Percentiles rank a stretch among this genome's conserved stretches.
phyloP scores from a whole-genome alignment of 768 basidiomycete genomes.

The Amanita pseudoporphyria region DNA sequence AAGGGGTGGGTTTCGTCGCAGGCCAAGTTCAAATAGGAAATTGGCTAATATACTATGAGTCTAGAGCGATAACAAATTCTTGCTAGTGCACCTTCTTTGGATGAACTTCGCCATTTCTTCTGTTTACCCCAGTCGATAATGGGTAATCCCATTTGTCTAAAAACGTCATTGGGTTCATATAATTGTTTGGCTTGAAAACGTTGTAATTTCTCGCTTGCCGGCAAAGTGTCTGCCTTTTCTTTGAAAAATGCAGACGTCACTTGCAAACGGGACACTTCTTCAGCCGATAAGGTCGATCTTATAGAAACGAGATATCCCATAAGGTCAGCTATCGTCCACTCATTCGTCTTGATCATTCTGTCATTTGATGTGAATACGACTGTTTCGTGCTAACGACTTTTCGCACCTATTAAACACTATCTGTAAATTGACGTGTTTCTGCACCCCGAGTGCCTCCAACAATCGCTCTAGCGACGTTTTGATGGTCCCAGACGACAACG shows the following conservation, averaged over 20 bases:
- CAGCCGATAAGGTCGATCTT: constrained; percentile 37
- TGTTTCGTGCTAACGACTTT: background rate
- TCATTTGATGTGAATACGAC: constrained; percentile 2
- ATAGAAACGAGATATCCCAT: constrained; percentile 84
- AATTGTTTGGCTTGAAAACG: constrained; percentile 63
- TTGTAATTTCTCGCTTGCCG: constrained; percentile 21
- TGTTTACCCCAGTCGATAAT: constrained; percentile 81
- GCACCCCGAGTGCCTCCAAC: constrained; percentile 66
- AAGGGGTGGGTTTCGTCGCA: constrained; percentile 61
- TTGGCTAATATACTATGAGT: constrained; percentile 44
- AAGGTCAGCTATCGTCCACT: constrained; percentile 82
- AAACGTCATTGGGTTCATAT: constrained; percentile 73
- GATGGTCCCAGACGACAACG: constrained; percentile 55
- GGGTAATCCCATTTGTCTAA: constrained; percentile 68
- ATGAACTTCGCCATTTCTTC: constrained; percentile 68
- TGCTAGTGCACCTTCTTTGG: constrained; percentile 70
- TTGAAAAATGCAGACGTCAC: constrained; percentile 74
- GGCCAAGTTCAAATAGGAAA: constrained; percentile 64
- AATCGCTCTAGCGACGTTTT: constrained; percentile 69
- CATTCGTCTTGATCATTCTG: constrained; percentile 84
- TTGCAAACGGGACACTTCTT: constrained; percentile 39
- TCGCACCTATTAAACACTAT: constrained; percentile 80
- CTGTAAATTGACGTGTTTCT: constrained; percentile 88
- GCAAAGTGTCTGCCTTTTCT: constrained; percentile 26
- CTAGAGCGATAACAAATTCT: background rate